A percentile compares a stretch with the other conserved stretches of the same genome.
phyloP scores from a whole-genome alignment of 768 basidiomycete species.

The Hygrophorus pudorinus region DNA sequence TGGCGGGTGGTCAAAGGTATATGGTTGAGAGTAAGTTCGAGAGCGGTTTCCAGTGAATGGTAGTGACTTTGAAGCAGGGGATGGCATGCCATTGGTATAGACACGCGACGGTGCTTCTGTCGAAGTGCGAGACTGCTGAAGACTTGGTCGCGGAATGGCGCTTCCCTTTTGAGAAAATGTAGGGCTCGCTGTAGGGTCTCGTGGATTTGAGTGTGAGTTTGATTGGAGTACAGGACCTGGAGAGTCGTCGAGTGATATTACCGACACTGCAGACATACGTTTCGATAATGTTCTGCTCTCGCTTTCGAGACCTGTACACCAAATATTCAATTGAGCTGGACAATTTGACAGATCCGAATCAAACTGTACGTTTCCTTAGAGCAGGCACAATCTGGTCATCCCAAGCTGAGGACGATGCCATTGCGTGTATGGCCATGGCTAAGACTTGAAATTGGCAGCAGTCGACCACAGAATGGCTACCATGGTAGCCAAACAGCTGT shows the following conservation, averaged over 20 bases:
- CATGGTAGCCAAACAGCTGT: too few relatives aligned
- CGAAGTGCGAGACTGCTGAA: slow-evolving; percentile 4
- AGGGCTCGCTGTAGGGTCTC: slow-evolving; percentile 9
- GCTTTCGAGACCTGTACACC: slow-evolving; percentile 55
- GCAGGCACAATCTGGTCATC: slow-evolving; percentile 78
- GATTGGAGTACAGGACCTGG: slow-evolving; percentile 31
- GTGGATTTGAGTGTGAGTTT: slow-evolving; percentile 15
- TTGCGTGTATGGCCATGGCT: too few relatives aligned
- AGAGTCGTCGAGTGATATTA: slow-evolving; percentile 45
- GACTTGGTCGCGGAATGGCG: slow-evolving; percentile 6
- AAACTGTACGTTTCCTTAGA: slow-evolving; percentile 60
- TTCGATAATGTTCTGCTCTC: slow-evolving; percentile 73
- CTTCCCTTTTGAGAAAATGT: slow-evolving; percentile 2
- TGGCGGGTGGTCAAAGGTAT: slow-evolving; percentile 26
- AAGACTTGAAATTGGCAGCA: too few relatives aligned
- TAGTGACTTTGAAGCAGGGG: slow-evolving; percentile 20
- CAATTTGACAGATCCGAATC: slow-evolving; percentile 3
- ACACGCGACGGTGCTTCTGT: background rate
- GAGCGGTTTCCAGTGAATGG: slow-evolving; percentile 34
- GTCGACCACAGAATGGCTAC: too few relatives aligned
- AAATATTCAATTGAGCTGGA: slow-evolving; percentile 6
- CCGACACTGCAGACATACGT: slow-evolving; percentile 67
- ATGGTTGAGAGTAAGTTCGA: slow-evolving; percentile 60
- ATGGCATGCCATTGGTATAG: slow-evolving; percentile 19
- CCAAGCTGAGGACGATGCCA: slow-evolving; percentile 48